Evolutionary conservation across 2,329 filamentous ascomycete genomes (phyloP), one percentile per base, ranked within the genome.

Genomic region (Penicillium sp.): DNA sequence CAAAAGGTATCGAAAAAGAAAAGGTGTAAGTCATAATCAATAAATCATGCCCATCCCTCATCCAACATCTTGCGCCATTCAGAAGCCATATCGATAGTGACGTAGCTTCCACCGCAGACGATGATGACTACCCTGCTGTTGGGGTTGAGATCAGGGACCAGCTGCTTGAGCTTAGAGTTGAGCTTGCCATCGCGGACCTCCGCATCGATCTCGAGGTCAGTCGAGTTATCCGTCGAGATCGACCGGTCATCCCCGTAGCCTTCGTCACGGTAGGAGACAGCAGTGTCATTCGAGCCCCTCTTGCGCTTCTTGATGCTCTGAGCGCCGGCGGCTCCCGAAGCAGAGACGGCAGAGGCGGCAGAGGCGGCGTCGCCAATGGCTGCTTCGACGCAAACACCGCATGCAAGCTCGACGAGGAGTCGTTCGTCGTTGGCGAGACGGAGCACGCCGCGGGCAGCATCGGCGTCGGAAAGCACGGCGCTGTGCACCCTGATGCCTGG

Each of bases 361-460:
- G 54, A 57, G 8, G 55, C 56, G 13, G 66, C 66, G 55, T 71
- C 69, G 45, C 74, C 74, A 44, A 77, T 61, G 10, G 70, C 74
- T 31, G 72, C 74, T 54, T 77, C 90, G 11, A 96, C 75, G 49
- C 88, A 89, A 5, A 93, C 91, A 1, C 92, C 92, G 70, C 93
- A 97, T 0, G 92, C 86, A 34, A 88, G 79, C 77, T 97, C 93
- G 3, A 96, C 90, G 54, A 96, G 78, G 53, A 93, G 76, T 24
- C 89, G 79, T 64, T 92, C 90, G 57, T 96, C 91, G 61, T 97
- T 89, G 9, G 90, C 87, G 58, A 97, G 86, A 22, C 84, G 80
- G 66, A 88, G 86, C 50, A 88, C 89, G 2, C 87, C 92, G 74
- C 87, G 83, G 18, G 90, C 91, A 0, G 93, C 92, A 66, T 94